Conservation (phyloP, 306 rosid genomes). For the Parietaria judaica region DNA sequence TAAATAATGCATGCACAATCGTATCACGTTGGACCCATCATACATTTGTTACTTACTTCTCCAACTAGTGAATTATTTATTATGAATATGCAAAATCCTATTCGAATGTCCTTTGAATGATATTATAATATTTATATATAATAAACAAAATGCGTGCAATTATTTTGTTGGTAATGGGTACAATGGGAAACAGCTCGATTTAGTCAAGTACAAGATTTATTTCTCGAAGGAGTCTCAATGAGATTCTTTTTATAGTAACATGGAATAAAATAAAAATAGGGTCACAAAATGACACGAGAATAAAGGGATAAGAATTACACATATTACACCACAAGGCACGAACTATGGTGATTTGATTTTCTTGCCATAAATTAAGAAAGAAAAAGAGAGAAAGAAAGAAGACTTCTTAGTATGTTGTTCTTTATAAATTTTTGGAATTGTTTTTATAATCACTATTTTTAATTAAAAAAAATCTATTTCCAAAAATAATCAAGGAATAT, state of each 20-base stretch:
- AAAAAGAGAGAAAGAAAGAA: not conserved
- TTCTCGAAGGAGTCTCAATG: not conserved
- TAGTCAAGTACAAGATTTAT: not conserved
- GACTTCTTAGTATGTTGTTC: not conserved
- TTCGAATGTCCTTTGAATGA: not conserved
- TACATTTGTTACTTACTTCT: not conserved
- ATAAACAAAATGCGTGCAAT: not conserved
- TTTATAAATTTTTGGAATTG: not conserved
- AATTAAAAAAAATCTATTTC: no score
- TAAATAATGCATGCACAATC: not conserved
- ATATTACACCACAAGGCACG: not conserved
- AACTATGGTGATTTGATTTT: not conserved
- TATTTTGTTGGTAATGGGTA: not conserved
- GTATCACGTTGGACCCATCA: not conserved
- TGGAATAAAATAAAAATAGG: not conserved
- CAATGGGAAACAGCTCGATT: conserved; percentile 1
- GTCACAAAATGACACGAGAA: not conserved
- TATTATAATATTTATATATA: no score
- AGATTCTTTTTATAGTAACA: not conserved
- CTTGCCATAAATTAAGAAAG: not conserved
- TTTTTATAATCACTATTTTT: no score
- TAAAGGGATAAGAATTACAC: not conserved
- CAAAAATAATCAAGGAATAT: no score
- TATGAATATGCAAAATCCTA: not conserved
- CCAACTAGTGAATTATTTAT: conserved; percentile 1